A percentile compares a stretch with the other conserved stretches of the same genome.
phyloP scores from a whole-genome alignment of 208 protist genomes.

The Trichomonas gallinae region DNA sequence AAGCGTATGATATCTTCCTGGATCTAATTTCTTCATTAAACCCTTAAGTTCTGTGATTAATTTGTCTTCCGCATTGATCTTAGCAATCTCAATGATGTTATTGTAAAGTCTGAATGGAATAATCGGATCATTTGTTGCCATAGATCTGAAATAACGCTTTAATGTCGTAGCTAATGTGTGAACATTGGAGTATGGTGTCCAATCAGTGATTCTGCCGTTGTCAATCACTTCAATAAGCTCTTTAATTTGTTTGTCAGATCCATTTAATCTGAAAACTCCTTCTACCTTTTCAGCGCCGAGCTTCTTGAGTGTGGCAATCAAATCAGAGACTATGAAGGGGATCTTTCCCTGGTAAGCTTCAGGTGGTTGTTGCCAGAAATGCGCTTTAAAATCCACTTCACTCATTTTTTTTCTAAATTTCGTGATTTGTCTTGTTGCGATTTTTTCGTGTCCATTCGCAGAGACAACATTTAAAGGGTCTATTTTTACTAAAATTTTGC shows the following conservation, averaged over 20 bases:
- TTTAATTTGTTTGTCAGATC: not conserved
- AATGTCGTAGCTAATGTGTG: not conserved
- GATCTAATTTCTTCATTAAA: not conserved
- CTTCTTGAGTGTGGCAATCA: not conserved
- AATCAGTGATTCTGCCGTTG: not conserved
- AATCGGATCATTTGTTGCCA: not conserved
- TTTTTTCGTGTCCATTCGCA: no score
- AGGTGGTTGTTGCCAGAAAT: not conserved
- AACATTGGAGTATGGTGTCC: not conserved
- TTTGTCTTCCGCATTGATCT: not conserved
- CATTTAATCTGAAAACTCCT: conserved; percentile 9
- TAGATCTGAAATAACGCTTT: not conserved
- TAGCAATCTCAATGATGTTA: not conserved
- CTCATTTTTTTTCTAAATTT: not conserved
- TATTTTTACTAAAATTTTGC: no score
- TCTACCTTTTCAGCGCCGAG: not conserved
- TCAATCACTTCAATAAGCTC: not conserved
- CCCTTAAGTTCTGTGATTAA: not conserved
- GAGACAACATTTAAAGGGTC: no score
- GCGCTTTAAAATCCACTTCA: not conserved
- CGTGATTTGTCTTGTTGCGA: no score
- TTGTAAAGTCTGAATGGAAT: not conserved
- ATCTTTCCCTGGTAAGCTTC: not conserved
- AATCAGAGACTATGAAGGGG: not conserved
- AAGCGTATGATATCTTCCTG: not conserved